Percentiles rank a stretch among this genome's conserved stretches.
Evolutionary conservation across 2,329 filamentous ascomycete genomes (phyloP).

Genomic region (Cordyceps sp.): DNA sequence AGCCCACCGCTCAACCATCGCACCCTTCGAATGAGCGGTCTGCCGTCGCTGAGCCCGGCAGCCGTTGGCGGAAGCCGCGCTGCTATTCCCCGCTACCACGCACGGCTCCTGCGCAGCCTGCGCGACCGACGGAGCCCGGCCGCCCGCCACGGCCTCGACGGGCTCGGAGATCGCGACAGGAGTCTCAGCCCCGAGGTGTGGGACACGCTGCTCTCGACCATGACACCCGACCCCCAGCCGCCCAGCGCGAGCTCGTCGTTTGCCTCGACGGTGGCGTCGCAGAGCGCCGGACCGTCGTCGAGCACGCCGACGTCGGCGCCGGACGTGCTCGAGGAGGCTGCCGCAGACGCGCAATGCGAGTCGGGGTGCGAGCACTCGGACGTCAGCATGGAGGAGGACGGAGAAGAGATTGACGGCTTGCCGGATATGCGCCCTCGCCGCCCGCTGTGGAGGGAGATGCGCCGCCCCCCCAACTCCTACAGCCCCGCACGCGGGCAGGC

Average conservation of each 20-base stretch:
- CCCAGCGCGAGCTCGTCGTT: slow-evolving; percentile 76
- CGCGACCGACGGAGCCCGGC: slow-evolving; percentile 1
- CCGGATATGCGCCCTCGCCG: slow-evolving; percentile 4
- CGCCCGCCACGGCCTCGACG: slow-evolving; percentile 33
- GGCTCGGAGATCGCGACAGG: slow-evolving; percentile 69
- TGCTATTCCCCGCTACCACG: neutral
- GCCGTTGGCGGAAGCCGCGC: neutral
- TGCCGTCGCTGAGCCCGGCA: neutral
- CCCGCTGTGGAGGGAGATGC: neutral
- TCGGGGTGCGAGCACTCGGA: slow-evolving; percentile 39
- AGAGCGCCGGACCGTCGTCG: slow-evolving; percentile 25
- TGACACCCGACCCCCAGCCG: slow-evolving; percentile 66
- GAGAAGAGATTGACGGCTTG: slow-evolving; percentile 16
- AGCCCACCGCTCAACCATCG: neutral
- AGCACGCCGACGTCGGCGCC: slow-evolving; percentile 19
- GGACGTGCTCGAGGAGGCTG: slow-evolving; percentile 17
- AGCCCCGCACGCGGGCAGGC: neutral
- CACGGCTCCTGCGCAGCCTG: slow-evolving; percentile 6
- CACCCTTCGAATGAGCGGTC: neutral
- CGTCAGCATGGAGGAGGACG: slow-evolving; percentile 34
- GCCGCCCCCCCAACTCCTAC: neutral
- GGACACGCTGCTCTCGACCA: slow-evolving; percentile 66
- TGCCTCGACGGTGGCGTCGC: slow-evolving; percentile 37
- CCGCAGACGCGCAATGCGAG: slow-evolving; percentile 27
- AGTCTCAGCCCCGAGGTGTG: slow-evolving; percentile 68